Base-by-base conservation (phyloP, 306 rosid genomes). In the Calophaca sinica region DNA sequence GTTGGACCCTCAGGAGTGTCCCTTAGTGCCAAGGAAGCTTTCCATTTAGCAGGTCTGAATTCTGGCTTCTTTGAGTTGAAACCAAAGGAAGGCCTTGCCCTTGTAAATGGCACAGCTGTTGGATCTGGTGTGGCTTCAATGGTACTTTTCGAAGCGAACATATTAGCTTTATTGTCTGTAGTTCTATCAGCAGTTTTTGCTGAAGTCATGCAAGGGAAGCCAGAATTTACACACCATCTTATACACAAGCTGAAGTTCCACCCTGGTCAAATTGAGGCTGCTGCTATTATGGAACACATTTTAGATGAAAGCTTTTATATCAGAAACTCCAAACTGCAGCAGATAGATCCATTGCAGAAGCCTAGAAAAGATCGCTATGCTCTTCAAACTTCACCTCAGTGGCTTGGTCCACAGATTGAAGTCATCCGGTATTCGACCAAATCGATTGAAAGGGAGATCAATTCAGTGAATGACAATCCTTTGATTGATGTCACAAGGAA, bases 381-480 rank as follows among this genome's bases (percentile, higher is more conserved):
- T 62, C 88, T 84, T 31, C 31, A 39, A 68, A 84, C 88, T 62
- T 84, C 88, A 45, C 88, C 88, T 73, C 88, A 84, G 15, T 84
- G 88, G 88, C 81, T 84, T 41, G 88, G 88, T 57, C 88, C 88
- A 2, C 88, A 81, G 63, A 84, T 84, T 62, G 85, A 84, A 69
- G 77, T 84, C 41, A 84, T 84, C 67, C 62, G 85, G 68, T 77
- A 45, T 69, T 73, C 72, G 1, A 84, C 85, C 7, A 80, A 77
- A 64, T 84, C 85, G 12, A 84, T 81, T 10, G 85, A 81, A 45
- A 77, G 85, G 68, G 88, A 84, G 61, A 84, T 84, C 68, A 84
- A 84, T 73, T 80, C 88, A 4, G 83, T 84, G 13, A 84, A 84
- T 50, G 88, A 84, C 72, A 84, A 84, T 58, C 88, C 88, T 74